Base-by-base conservation (phyloP, 768 basidiomycete species). In the Calocera cornea region DNA sequence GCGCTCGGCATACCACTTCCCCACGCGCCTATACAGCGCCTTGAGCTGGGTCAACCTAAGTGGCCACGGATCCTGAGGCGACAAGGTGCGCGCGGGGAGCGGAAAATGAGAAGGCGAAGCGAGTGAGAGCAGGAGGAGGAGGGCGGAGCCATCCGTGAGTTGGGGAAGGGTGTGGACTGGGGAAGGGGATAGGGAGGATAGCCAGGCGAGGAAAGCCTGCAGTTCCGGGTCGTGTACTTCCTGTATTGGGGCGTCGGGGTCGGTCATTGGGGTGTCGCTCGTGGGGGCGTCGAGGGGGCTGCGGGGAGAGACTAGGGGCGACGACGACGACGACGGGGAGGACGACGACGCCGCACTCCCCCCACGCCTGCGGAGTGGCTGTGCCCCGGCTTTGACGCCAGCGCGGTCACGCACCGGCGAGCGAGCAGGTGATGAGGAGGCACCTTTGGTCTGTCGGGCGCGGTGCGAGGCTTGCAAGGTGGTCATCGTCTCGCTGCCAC, bases 31-130 rank as follows among this genome's bases (percentile, higher is more conserved):
- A 76, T 92, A 94, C 64, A 94, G 81, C 27, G 88, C 84, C 73
- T 95, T 95, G 69, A 95, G 83, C 10, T 87, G 77, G 76, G 83
- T 87, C 76, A 93, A 92, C 14, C 92, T 86, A 34, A 93, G 77
- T 67, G 93, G 90, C 92, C 92, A 95, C 77, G 91, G 94, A 73
- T 92, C 91, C 12, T 88, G 84, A 1, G 81, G 81, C 66, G 44
- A 41, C 63, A 34, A 17, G 24, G 50, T 60, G 27, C 36, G 36
- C 34, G 64, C 66, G 27, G 29, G 64, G 31, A 38, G 64, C 50
- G 44, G 65, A 64, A 64, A 54, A 47, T 50, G 44, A 41, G 66
- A 60, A 65, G 78, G 89, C 72, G 78, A 94, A 91, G 92, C 86
- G 24, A 86, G 74, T 16, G 84, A 82, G 64, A 95, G 82, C 64